These are phyloP conservation scores for Colletotrichum brevisporum DNA, from an alignment of 2,329 filamentous ascomycete species.

Conservation along the genomic window DNA sequence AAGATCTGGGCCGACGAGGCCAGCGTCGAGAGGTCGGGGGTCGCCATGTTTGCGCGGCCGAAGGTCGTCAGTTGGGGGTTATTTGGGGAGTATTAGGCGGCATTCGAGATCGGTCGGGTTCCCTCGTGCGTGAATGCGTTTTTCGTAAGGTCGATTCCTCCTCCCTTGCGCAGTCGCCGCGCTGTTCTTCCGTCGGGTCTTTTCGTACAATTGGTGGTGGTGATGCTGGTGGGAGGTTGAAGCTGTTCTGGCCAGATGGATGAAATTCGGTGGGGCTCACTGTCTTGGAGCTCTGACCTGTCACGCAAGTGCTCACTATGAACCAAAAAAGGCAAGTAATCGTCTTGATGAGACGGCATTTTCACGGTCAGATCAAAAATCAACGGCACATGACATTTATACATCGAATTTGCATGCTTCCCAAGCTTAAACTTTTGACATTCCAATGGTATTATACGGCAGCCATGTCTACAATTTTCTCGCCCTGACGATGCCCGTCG, in stretches of 20 bases:
- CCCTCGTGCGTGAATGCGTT: constrained; percentile 5
- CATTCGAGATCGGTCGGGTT: neutral
- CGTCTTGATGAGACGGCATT: too few relatives aligned
- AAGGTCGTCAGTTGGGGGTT: constrained; percentile 5
- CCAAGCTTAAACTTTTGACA: constrained; percentile 10
- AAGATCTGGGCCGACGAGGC: constrained; percentile 69
- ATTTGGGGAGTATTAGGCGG: constrained; percentile 1
- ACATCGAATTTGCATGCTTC: neutral
- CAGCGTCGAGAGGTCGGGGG: constrained; percentile 63
- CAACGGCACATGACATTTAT: too few relatives aligned
- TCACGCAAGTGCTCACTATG: neutral
- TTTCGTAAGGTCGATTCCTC: neutral
- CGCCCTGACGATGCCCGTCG: constrained; percentile 92
- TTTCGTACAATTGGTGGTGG: too few relatives aligned
- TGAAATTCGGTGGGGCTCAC: constrained; percentile 30
- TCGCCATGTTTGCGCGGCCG: constrained; percentile 32
- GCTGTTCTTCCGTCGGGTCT: too few relatives aligned
- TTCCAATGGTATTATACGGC: constrained; percentile 38
- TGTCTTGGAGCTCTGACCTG: constrained; percentile 25
- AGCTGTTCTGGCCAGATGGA: constrained; percentile 36
- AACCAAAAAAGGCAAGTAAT: too few relatives aligned
- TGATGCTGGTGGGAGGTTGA: neutral
- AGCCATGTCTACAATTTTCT: constrained; percentile 78
- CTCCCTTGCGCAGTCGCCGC: too few relatives aligned
- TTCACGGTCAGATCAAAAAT: too few relatives aligned